phyloP scores from a whole-genome alignment of 371 early-diverging fungal species.

The Apophysomyces elegans region DNA sequence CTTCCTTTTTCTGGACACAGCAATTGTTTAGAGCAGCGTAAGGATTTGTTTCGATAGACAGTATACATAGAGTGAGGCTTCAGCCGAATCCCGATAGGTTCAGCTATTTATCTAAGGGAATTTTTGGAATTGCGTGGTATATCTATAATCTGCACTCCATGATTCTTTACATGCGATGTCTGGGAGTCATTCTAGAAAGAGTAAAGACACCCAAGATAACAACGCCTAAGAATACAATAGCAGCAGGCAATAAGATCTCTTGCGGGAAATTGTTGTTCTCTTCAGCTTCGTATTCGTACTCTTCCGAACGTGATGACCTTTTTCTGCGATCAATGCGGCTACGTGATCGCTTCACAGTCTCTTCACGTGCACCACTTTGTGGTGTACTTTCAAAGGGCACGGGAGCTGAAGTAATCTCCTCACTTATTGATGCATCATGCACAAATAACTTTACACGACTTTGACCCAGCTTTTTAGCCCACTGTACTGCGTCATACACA shows the following conservation, averaged over 20 bases:
- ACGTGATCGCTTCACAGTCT: not conserved
- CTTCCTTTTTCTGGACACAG: too few relatives aligned
- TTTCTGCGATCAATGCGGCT: constrained; percentile 7
- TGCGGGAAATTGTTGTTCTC: constrained; percentile 47
- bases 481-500: constrained; percentile 76
- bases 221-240: constrained; percentile 60
- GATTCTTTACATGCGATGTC: constrained; percentile 13
- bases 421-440: constrained; percentile 37
- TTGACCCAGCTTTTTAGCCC: constrained; percentile 74
- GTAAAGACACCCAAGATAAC: constrained; percentile 66
- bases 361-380: constrained; percentile 12
- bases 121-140: not conserved
- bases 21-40: too few relatives aligned
- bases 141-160: not conserved
- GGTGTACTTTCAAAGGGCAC: not conserved
- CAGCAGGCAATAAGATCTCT: constrained; percentile 64
- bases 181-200: constrained; percentile 21
- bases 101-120: not conserved
- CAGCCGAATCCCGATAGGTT: too few relatives aligned
- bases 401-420: not conserved
- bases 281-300: constrained; percentile 18
- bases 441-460: constrained; percentile 75
- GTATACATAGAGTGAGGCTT: too few relatives aligned
- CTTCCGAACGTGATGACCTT: constrained; percentile 5
- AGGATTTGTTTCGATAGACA: too few relatives aligned